These are phyloP conservation scores for Talaromyces sp. DNA, from an alignment of 2,329 filamentous ascomycete genomes.

Conservation along the genomic window DNA sequence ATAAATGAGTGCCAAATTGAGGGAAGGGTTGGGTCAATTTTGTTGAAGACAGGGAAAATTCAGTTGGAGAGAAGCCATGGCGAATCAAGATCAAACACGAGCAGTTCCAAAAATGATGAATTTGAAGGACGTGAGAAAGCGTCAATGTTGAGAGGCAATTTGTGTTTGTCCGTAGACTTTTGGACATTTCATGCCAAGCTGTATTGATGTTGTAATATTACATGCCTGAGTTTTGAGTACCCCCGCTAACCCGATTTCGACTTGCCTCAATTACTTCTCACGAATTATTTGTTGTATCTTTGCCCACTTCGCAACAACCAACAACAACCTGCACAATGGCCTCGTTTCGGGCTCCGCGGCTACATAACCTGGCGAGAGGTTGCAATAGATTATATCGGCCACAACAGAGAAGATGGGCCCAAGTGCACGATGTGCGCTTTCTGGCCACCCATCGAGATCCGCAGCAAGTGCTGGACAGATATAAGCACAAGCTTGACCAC, in stretches of 20 bases:
- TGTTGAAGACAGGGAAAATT: background rate
- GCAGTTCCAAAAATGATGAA: background rate
- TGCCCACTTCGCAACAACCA: background rate
- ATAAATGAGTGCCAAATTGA: background rate
- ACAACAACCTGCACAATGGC: constrained; percentile 41
- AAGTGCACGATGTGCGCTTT: constrained; percentile 88
- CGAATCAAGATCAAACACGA: background rate
- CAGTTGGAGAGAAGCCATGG: background rate
- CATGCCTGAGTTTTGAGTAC: background rate
- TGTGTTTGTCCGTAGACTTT: too few species aligned
- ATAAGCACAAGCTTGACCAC: constrained; percentile 75
- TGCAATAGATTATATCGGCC: constrained; percentile 28
- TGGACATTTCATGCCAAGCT: background rate
- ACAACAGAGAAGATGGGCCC: constrained; percentile 79
- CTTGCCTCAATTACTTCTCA: background rate
- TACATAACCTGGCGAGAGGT: constrained; percentile 47
- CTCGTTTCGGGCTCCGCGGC: constrained; percentile 45
- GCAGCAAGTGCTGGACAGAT: constrained; percentile 70
- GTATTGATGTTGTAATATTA: background rate
- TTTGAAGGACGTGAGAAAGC: background rate
- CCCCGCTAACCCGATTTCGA: background rate
- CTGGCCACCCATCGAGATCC: constrained; percentile 71
- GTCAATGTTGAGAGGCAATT: background rate
- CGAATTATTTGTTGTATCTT: background rate
- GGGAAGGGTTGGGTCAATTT: too few species aligned